Evolutionary conservation across 176 grass and related monocot genomes (phyloP).

Genomic region (Phoenix roebelenii): DNA sequence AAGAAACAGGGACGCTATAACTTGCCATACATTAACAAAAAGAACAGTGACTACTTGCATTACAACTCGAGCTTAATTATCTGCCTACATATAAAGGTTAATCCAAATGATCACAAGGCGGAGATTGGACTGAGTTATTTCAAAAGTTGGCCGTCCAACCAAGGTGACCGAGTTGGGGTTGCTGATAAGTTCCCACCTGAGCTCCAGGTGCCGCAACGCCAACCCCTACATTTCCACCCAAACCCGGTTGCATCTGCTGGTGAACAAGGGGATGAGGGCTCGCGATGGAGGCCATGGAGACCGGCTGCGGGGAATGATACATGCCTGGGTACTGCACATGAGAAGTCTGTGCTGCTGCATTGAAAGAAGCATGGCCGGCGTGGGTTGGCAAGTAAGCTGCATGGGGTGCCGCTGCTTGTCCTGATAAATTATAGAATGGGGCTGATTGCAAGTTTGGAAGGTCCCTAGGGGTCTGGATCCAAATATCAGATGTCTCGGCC

Average conservation of each 20-base stretch:
- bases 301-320: constrained; percentile 21
- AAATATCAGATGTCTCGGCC: constrained; percentile 27
- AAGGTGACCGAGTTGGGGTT: constrained; percentile 16
- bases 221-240: background rate
- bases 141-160: constrained; percentile 30
- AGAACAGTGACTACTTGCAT: too few species aligned
- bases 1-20: too few species aligned
- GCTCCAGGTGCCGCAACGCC: background rate
- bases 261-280: constrained; percentile 15
- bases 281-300: constrained; percentile 21
- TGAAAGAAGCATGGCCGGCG: constrained; percentile 14
- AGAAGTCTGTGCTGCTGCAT: constrained; percentile 14
- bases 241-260: background rate
- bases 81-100: constrained; percentile 1
- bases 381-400: constrained; percentile 10
- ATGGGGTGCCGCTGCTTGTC: constrained; percentile 1
- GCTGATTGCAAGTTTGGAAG: constrained; percentile 15
- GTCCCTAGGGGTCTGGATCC: constrained; percentile 27
- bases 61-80: constrained; percentile 2
- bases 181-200: constrained; percentile 15
- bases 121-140: constrained; percentile 2
- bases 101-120: too few species aligned
- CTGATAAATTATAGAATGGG: constrained; percentile 10
- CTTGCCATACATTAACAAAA: too few species aligned
- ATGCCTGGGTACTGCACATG: constrained; percentile 19